Base-by-base conservation (phyloP, 768 basidiomycete species). In the Termitomyces sp. region DNA sequence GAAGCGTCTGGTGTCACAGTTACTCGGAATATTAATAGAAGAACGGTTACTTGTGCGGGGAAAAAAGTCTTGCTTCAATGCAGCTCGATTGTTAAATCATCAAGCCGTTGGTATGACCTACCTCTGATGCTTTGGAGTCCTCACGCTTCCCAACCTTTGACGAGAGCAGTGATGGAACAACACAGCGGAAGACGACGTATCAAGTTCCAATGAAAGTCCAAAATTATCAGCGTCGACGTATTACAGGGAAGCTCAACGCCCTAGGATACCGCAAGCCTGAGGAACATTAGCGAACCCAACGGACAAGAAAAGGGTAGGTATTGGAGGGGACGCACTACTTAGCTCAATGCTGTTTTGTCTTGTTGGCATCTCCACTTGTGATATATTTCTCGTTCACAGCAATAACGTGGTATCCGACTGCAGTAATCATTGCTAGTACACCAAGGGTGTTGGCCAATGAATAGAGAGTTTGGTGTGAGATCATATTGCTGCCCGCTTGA, bases 371-470 rank as follows among this genome's bases (percentile, higher is more conserved):
- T n/a, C 48, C 65, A 56, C 49, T 68, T 61, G 61, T 62, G 59
- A 71, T 70, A 69, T 69, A 81, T 61, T 70, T 68, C 22, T 85
- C 84, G 66, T 95, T 95, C 61, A 96, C 92, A 36, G 91, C 88
- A 53, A 98, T 77, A 66, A 96, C 84, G 75, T 98, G 95, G 73
- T 95, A 97, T 49, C 85, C 82, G 55, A 98, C 87, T 57, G 95
- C 88, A 6, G 90, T 86, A 64, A 93, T 67, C 88, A 98, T 93
- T 31, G 95, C 91, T 54, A 91, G 77, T 39, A 87, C 78, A 39
- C 95, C 95, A 18, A 95, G 85, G 31, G 84, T 77, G 73, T 93
- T 95, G 59, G 93, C 89, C 55, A 96, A 80, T 56, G 82, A 80
- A 73, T 91, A 91, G 37, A 96, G 80, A 6, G 91, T 92, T 61